These are phyloP conservation scores for Ensete glaucum DNA, from an alignment of 176 grass and related monocot species.

Conservation along the genomic window DNA sequence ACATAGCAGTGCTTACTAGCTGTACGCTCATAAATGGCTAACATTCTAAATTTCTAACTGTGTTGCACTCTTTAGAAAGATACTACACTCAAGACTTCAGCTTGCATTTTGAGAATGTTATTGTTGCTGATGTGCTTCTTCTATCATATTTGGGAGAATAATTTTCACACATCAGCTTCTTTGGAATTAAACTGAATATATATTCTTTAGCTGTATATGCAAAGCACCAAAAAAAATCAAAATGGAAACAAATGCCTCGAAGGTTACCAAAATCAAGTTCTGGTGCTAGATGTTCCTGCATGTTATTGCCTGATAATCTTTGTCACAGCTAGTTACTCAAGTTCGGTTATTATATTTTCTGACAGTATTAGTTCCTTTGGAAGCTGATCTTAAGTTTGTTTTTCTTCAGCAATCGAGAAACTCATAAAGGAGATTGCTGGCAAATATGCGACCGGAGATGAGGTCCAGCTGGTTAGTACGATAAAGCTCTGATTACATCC, in stretches of 20 bases:
- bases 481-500: constrained; percentile 15
- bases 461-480: constrained; percentile 65
- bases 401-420: constrained; percentile 63
- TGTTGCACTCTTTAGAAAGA: too few relatives aligned
- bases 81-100: too few relatives aligned
- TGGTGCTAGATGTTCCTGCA: neutral
- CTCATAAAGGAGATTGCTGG: constrained; percentile 48
- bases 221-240: too few relatives aligned
- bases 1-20: neutral
- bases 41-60: too few relatives aligned
- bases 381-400: constrained; percentile 10
- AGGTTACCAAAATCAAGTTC: neutral
- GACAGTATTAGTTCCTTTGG: constrained; percentile 15
- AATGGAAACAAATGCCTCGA: neutral
- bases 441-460: constrained; percentile 75
- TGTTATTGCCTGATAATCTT: neutral
- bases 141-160: too few relatives aligned
- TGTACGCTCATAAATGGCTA: neutral
- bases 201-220: too few relatives aligned
- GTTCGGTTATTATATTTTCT: neutral
- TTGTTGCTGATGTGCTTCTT: too few relatives aligned
- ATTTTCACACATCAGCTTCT: too few relatives aligned
- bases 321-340: neutral
- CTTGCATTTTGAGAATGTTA: too few relatives aligned
- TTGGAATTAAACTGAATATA: too few relatives aligned